Percentiles rank a stretch among this genome's conserved stretches.
Evolutionary conservation across 2,329 filamentous ascomycete genomes (phyloP).

Genomic region (Trichoderma oligosporum): DNA sequence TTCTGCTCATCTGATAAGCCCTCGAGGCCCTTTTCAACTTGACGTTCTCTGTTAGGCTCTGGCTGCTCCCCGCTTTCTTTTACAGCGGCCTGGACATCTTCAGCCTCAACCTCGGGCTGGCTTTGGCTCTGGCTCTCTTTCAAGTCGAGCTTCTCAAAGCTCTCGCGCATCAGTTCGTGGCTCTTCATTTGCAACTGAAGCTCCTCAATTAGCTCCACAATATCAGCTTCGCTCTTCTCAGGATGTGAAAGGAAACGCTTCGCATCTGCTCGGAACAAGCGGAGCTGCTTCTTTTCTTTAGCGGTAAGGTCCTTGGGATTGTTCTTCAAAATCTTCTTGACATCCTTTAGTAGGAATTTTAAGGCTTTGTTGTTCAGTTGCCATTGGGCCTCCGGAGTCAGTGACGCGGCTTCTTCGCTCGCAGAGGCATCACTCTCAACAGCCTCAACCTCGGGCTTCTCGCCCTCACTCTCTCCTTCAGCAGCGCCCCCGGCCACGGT

Average conservation of each 20-base stretch:
- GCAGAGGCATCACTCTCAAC: slow-evolving; percentile 27
- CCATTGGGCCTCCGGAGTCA: slow-evolving; percentile 27
- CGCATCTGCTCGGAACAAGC: slow-evolving; percentile 64
- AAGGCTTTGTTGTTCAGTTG: slow-evolving; percentile 27
- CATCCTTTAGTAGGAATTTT: slow-evolving; percentile 31
- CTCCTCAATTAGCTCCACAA: slow-evolving; percentile 31
- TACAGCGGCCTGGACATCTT: neutral
- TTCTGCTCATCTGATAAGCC: slow-evolving; percentile 33
- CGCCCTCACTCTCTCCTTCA: slow-evolving; percentile 18
- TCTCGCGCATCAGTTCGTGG: slow-evolving; percentile 31
- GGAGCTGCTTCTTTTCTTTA: slow-evolving; percentile 71
- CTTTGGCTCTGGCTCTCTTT: slow-evolving; percentile 19
- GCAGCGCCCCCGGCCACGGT: slow-evolving; percentile 22
- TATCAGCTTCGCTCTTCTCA: slow-evolving; percentile 30
- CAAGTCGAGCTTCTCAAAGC: slow-evolving; percentile 31
- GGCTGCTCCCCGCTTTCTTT: slow-evolving; percentile 18
- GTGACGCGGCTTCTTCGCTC: slow-evolving; percentile 20
- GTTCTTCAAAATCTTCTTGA: slow-evolving; percentile 37
- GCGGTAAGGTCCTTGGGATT: slow-evolving; percentile 54
- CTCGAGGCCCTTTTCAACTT: slow-evolving; percentile 35
- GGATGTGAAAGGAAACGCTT: slow-evolving; percentile 53
- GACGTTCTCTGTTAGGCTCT: slow-evolving; percentile 30
- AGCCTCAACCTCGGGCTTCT: slow-evolving; percentile 20
- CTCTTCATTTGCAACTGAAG: slow-evolving; percentile 34
- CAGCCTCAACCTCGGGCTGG: slow-evolving; percentile 21